phyloP scores from a whole-genome alignment of 352 stramenopile species.

The Aphanomyces invadans region DNA sequence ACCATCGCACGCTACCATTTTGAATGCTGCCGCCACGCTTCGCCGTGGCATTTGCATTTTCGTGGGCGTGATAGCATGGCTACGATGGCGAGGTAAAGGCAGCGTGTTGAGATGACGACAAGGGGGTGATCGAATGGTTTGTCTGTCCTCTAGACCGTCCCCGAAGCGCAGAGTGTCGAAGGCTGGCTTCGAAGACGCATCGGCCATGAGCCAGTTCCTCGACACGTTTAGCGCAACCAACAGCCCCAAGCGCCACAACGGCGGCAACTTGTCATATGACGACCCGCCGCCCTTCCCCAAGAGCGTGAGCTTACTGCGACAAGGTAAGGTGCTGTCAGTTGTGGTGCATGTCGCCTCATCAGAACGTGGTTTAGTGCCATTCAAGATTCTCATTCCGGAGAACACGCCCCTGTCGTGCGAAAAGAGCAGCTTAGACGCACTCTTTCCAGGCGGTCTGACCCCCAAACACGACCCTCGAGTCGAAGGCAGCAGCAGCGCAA shows the following conservation, averaged over 20 bases:
- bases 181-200: slow-evolving; percentile 21
- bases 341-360: no score
- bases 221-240: slow-evolving; percentile 11
- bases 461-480: background rate
- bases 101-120: background rate
- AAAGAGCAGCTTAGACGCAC: slow-evolving; percentile 23
- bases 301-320: slow-evolving; percentile 20
- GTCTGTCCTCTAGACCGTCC: slow-evolving; percentile 7
- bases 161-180: slow-evolving; percentile 24
- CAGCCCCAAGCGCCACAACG: slow-evolving; percentile 22
- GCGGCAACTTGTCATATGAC: slow-evolving; percentile 22
- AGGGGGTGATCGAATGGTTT: background rate
- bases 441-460: slow-evolving; percentile 1
- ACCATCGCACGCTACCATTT: slow-evolving; percentile 5
- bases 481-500: background rate
- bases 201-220: slow-evolving; percentile 6
- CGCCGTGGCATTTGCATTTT: background rate
- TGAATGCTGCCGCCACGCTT: background rate
- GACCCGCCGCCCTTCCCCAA: slow-evolving; percentile 20
- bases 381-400: slow-evolving; percentile 20
- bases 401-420: slow-evolving; percentile 14
- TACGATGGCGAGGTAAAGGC: background rate
- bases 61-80: background rate
- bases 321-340: slow-evolving; percentile 3
- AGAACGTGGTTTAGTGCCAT: no score